Conservation (phyloP, 768 basidiomycete species). For the Tylopilus plumbeoviolaceoides region DNA sequence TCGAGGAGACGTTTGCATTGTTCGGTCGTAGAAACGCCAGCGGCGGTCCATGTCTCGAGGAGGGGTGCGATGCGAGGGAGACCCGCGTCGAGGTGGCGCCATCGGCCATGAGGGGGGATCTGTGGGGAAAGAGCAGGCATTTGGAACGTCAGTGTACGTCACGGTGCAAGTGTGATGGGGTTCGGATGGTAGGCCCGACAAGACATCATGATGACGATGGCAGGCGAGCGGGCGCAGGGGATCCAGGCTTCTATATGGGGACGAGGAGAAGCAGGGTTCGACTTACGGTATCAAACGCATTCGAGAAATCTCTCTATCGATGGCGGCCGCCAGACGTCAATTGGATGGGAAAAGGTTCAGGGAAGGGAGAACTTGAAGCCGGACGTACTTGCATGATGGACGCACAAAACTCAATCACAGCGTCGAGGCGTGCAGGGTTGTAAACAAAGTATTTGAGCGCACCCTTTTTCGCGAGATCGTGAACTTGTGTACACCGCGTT, state of each 20-base stretch:
- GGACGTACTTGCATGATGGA: conserved; percentile 68
- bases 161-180: not conserved
- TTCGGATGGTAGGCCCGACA: not conserved
- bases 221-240: not conserved
- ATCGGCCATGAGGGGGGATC: conserved; percentile 87
- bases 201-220: not conserved
- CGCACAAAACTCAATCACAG: conserved; percentile 70
- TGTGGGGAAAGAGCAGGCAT: conserved; percentile 24
- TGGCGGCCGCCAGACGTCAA: not conserved
- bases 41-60: conserved; percentile 50
- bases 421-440: conserved; percentile 67
- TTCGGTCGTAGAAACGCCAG: conserved; percentile 46
- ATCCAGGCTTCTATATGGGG: not conserved
- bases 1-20: conserved; percentile 76
- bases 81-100: conserved; percentile 82
- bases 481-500: conserved; percentile 75
- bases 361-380: not conserved
- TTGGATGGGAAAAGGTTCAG: not conserved
- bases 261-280: not conserved
- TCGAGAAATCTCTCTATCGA: conserved; percentile 75
- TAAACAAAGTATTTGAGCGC: conserved; percentile 85
- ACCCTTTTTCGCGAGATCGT: conserved; percentile 68
- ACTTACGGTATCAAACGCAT: conserved; percentile 58
- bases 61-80: conserved; percentile 59
- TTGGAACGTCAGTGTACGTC: not conserved